These are phyloP conservation scores for Cucurbita maxima DNA, from an alignment of 306 rosid species.

Conservation along the genomic window DNA sequence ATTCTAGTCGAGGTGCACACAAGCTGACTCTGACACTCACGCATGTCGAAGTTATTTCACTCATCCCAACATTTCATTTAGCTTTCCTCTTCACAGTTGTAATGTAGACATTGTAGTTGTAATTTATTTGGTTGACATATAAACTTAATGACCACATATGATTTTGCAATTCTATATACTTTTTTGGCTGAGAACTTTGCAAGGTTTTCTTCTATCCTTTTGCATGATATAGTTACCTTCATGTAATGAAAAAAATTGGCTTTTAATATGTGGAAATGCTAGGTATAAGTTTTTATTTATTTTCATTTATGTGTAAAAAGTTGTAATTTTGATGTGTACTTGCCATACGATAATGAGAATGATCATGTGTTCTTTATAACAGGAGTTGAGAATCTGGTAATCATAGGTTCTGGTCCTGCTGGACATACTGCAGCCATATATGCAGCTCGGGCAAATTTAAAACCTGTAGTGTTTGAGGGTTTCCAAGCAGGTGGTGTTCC, in stretches of 20 bases:
- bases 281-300: too few species aligned
- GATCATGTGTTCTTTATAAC: slow-evolving; percentile 14
- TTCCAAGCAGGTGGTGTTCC: slow-evolving; percentile 88
- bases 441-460: slow-evolving; percentile 90
- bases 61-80: not conserved
- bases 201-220: not conserved
- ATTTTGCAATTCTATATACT: not conserved
- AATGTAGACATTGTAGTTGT: not conserved
- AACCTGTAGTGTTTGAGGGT: slow-evolving; percentile 88
- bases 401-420: slow-evolving; percentile 90
- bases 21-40: not conserved
- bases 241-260: not conserved
- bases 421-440: slow-evolving; percentile 93
- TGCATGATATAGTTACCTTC: not conserved
- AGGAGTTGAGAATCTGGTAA: slow-evolving; percentile 63
- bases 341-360: not conserved
- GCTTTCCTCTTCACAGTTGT: not conserved
- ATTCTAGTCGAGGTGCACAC: not conserved
- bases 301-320: not conserved
- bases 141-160: not conserved
- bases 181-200: not conserved
- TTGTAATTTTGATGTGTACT: not conserved
- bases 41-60: not conserved
- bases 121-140: not conserved
- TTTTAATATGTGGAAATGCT: too few species aligned